Conservation (phyloP, 108 stramenopile species). For the Cyclostephanos tholiformis region DNA sequence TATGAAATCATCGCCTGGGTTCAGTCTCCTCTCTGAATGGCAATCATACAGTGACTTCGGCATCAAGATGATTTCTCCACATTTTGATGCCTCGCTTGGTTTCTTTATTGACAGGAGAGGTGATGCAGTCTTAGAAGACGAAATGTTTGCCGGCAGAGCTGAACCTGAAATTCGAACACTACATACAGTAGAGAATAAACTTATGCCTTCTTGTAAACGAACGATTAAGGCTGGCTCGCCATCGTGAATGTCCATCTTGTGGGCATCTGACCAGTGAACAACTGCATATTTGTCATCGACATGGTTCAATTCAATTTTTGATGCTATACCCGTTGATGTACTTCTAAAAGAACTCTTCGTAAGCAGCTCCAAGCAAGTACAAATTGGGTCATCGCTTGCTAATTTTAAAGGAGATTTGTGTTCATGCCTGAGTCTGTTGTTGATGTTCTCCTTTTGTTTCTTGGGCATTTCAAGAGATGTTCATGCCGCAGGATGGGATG, state of each 20-base stretch:
- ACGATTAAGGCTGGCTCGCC: conserved; percentile 32
- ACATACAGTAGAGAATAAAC: conserved; percentile 10
- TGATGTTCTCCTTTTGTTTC: conserved; percentile 6
- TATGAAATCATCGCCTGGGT: neutral
- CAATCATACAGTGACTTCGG: neutral
- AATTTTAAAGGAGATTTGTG: neutral
- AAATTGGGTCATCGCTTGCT: neutral
- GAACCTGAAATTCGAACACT: conserved; percentile 16
- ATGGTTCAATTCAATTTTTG: conserved; percentile 6
- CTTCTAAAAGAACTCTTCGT: conserved; percentile 1
- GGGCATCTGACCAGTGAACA: conserved; percentile 26
- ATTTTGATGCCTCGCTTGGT: neutral
- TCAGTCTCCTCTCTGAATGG: neutral
- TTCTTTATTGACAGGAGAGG: conserved; percentile 11
- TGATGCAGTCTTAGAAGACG: conserved; percentile 7
- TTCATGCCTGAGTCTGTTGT: neutral
- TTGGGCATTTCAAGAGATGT: conserved; percentile 9
- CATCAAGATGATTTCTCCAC: conserved; percentile 14
- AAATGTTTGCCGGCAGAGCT: neutral
- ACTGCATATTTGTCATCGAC: conserved; percentile 16
- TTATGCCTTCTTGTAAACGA: neutral
- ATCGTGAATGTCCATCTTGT: conserved; percentile 25
- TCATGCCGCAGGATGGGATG: no score
- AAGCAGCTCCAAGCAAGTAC: conserved; percentile 3
- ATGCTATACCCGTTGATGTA: neutral